Base-by-base conservation (phyloP, 768 basidiomycete genomes). In the Imleria badia region DNA sequence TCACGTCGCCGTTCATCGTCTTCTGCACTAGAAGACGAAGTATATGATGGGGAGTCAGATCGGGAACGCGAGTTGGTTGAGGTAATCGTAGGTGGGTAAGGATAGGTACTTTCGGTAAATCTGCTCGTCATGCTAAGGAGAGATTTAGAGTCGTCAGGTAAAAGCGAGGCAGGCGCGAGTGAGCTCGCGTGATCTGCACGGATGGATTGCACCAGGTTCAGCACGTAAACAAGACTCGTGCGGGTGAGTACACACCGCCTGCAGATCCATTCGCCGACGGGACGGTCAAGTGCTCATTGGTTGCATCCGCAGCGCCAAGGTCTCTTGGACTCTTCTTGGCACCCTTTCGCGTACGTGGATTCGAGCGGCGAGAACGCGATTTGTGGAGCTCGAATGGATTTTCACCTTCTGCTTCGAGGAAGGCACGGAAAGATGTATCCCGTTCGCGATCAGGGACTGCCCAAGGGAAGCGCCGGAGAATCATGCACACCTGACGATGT, bases 391-490 rank as follows among this genome's bases (percentile, higher is more conserved):
- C 72, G 52, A 73, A 70, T n/a, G 70, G 72, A 60, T 76, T 81
- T 69, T 97, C 94, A 23, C 95, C 94, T 70, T 99, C 95, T 33
- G 94, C 89, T 61, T 88, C 81, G 60, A 98, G 87, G 66, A 97
- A 99, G 9, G 93, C 86, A 55, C 86, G 83, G 78, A 93, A 99
- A 66, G 86, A 90, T 52, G 89, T 82, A 69, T 98, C 97, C 17
- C 85, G 85, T 81, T 96, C 96, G 64, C 86, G 78, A 68, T 99
- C 97, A 12, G 97, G 96, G 52, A 98, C 89, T 72, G 94, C 98
- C 97, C 97, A 99, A 6, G 97, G 97, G 78, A 99, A 99, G 48
- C 97, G 83, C 49, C 96, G 82, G 33, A 99, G 82, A 60, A 97
- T 78, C 97, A 99, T 99, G 78, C 97, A 99, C 2, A 72, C 69